These are phyloP conservation scores for Apiospora arundinis DNA, from an alignment of 2,329 filamentous ascomycete species.

Conservation along the genomic window DNA sequence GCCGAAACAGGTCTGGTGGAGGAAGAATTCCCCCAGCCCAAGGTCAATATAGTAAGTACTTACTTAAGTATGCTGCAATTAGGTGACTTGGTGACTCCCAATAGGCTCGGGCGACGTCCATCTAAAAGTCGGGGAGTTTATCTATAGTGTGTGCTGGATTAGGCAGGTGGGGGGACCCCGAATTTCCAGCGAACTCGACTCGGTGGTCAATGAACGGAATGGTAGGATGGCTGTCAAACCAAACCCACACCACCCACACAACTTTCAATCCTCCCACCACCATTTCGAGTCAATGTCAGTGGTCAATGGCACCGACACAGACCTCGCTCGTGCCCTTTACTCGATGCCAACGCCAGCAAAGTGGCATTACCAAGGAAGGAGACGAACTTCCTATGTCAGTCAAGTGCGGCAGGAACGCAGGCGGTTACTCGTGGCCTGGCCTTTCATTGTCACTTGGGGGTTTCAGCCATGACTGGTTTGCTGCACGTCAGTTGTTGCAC, in stretches of 20 bases:
- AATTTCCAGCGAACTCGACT: conserved; percentile 12
- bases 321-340: not conserved
- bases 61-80: conserved; percentile 15
- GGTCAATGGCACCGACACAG: not conserved
- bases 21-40: not conserved
- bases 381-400: not conserved
- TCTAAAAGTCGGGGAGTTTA: not conserved
- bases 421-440: conserved; percentile 4
- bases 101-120: not conserved
- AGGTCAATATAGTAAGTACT: not conserved
- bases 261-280: not conserved
- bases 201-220: not conserved
- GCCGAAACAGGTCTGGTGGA: conserved; percentile 10
- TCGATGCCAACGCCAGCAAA: not conserved
- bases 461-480: conserved; percentile 14
- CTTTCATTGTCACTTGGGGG: not conserved
- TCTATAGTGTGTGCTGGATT: conserved; percentile 3
- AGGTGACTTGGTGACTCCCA: not conserved
- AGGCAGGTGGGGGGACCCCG: conserved; percentile 6
- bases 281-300: conserved; percentile 7
- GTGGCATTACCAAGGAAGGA: not conserved
- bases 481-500: conserved; percentile 8
- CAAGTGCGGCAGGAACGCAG: not conserved
- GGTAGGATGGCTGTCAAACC: too few species aligned
- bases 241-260: not conserved